Conservation (phyloP, 345 rosid species). For the Cardamine resedifolia region DNA sequence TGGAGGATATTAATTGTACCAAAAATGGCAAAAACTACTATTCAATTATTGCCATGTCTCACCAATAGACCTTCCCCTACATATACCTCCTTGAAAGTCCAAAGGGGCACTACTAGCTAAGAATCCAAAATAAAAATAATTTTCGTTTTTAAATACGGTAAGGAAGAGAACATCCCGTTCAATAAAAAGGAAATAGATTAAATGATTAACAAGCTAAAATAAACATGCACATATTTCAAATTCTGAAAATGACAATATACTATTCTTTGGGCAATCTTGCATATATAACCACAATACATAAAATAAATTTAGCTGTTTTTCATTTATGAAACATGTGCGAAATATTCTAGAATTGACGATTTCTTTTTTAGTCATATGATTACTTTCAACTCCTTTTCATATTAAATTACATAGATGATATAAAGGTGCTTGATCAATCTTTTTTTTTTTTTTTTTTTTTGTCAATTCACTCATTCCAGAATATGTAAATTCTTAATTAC, state of each 20-base stretch:
- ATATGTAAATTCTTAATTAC: neutral
- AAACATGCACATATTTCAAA: conserved; percentile 12
- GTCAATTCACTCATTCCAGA: neutral
- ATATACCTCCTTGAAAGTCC: conserved; percentile 24
- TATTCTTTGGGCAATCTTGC: neutral
- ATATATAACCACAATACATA: too few relatives aligned
- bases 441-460: neutral
- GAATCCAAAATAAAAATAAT: neutral
- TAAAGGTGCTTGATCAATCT: neutral
- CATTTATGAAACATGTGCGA: conserved; percentile 21
- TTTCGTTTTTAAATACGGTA: neutral
- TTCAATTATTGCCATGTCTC: conserved; percentile 28
- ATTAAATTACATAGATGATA: neutral
- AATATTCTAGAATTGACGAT: neutral
- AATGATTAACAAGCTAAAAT: neutral
- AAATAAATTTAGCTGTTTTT: neutral
- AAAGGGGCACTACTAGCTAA: conserved; percentile 21
- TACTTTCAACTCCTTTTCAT: neutral
- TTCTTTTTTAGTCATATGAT: neutral
- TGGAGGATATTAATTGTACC: conserved; percentile 30
- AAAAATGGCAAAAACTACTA: conserved; percentile 29
- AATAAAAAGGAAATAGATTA: neutral
- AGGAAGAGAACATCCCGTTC: neutral
- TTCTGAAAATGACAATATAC: neutral
- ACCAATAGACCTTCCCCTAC: conserved; percentile 21